These are phyloP conservation scores for Rhizopus stolonifer DNA, from an alignment of 371 early-diverging fungal species.

Conservation along the genomic window DNA sequence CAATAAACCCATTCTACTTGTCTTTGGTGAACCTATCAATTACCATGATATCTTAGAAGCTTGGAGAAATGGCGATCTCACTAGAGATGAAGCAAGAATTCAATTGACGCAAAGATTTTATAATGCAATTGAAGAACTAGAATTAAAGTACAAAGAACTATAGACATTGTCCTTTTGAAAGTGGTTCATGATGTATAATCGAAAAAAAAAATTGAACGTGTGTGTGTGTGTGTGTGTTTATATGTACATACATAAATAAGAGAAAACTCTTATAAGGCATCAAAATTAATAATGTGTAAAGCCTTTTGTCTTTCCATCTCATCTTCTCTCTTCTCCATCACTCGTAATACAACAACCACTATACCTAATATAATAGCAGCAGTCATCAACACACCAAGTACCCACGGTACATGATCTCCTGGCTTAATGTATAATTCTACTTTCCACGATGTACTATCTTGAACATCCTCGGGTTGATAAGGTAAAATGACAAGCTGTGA, in stretches of 20 bases:
- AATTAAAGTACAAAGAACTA: slow-evolving; percentile 24
- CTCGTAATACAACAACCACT: slow-evolving; percentile 69
- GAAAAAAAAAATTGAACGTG: too few species aligned
- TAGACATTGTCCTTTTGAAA: too few species aligned
- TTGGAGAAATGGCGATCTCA: slow-evolving; percentile 50
- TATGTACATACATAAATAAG: too few species aligned
- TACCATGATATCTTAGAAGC: slow-evolving; percentile 56
- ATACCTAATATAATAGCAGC: slow-evolving; percentile 65
- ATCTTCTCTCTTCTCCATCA: slow-evolving; percentile 82
- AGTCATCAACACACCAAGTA: slow-evolving; percentile 66
- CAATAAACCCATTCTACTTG: slow-evolving; percentile 50
- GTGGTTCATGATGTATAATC: too few species aligned
- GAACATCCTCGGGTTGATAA: slow-evolving; percentile 59
- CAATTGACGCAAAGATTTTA: slow-evolving; percentile 56
- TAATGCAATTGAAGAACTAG: slow-evolving; percentile 45
- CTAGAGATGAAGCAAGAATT: slow-evolving; percentile 60
- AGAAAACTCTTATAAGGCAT: slow-evolving; percentile 77
- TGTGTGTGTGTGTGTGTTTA: too few species aligned
- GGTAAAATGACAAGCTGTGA: slow-evolving; percentile 90
- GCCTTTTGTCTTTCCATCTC: slow-evolving; percentile 70
- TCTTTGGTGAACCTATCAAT: slow-evolving; percentile 71
- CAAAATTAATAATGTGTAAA: slow-evolving; percentile 87
- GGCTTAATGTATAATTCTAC: slow-evolving; percentile 87
- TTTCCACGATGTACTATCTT: slow-evolving; percentile 69
- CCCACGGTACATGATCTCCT: slow-evolving; percentile 75